These are phyloP conservation scores for Triangularia setosa DNA, from an alignment of 2,329 filamentous ascomycete species.

Conservation along the genomic window DNA sequence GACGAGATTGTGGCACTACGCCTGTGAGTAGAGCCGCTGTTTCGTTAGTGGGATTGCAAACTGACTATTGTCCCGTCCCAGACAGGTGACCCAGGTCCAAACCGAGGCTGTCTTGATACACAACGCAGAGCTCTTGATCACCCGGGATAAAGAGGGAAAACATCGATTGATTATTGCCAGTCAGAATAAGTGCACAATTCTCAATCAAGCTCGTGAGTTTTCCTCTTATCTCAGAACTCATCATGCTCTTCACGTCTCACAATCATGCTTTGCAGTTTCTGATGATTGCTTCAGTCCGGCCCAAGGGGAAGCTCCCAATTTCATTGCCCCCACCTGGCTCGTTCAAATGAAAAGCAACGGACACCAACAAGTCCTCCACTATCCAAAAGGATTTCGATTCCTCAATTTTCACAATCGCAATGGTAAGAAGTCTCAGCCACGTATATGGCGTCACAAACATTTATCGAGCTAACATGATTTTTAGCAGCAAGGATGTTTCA, in stretches of 20 bases:
- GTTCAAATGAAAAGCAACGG: slow-evolving; percentile 11
- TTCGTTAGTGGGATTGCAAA: neutral
- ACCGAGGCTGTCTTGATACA: slow-evolving; percentile 24
- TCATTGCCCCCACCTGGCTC: slow-evolving; percentile 11
- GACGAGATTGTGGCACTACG: slow-evolving; percentile 15
- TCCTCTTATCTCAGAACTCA: neutral
- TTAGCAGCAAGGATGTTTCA: neutral
- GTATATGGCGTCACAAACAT: neutral
- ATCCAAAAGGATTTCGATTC: slow-evolving; percentile 13
- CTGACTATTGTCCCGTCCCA: neutral
- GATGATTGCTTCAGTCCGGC: neutral
- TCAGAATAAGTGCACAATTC: slow-evolving; percentile 24
- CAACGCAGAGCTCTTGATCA: slow-evolving; percentile 24
- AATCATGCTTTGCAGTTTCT: neutral
- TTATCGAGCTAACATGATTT: neutral
- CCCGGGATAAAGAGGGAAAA: slow-evolving; percentile 14
- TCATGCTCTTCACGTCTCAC: neutral
- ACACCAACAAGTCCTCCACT: neutral
- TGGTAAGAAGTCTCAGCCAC: neutral
- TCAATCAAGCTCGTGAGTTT: slow-evolving; percentile 22
- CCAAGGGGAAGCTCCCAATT: neutral
- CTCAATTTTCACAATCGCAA: slow-evolving; percentile 7
- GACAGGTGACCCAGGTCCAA: slow-evolving; percentile 23
- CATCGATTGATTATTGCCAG: slow-evolving; percentile 25
- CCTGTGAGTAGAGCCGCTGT: slow-evolving; percentile 6